Conservation (phyloP, 345 rosid genomes). For the Salix viminalis region DNA sequence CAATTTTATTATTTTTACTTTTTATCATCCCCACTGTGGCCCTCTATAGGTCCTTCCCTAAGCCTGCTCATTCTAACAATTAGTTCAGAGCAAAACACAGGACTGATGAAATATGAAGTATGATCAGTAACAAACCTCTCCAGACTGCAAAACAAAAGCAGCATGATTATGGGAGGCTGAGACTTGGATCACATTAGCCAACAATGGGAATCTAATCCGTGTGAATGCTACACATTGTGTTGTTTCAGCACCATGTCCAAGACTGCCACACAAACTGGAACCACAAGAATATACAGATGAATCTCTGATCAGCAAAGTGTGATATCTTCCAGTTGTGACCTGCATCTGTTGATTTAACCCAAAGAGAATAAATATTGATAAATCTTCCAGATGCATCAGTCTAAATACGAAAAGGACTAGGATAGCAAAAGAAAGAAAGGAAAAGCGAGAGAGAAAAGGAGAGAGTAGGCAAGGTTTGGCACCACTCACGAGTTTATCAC, state of each 20-base stretch:
- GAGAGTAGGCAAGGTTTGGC: neutral
- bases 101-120: neutral
- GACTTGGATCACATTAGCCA: constrained; percentile 63
- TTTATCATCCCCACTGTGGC: neutral
- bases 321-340: constrained; percentile 86
- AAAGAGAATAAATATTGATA: constrained; percentile 10
- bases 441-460: neutral
- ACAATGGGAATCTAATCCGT: constrained; percentile 56
- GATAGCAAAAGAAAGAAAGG: neutral
- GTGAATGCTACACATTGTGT: constrained; percentile 85
- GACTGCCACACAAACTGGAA: constrained; percentile 81
- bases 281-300: constrained; percentile 91
- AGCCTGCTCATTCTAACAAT: neutral
- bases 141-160: constrained; percentile 78
- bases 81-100: neutral
- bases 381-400: constrained; percentile 2
- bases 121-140: constrained; percentile 59
- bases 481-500: neutral
- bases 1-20: neutral
- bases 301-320: constrained; percentile 76
- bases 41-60: neutral
- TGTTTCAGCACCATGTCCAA: constrained; percentile 92
- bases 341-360: constrained; percentile 63
- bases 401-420: no score
- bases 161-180: constrained; percentile 93